Evolutionary conservation across 2,329 filamentous ascomycete species (phyloP).

Genomic region (Helotiales sp.): DNA sequence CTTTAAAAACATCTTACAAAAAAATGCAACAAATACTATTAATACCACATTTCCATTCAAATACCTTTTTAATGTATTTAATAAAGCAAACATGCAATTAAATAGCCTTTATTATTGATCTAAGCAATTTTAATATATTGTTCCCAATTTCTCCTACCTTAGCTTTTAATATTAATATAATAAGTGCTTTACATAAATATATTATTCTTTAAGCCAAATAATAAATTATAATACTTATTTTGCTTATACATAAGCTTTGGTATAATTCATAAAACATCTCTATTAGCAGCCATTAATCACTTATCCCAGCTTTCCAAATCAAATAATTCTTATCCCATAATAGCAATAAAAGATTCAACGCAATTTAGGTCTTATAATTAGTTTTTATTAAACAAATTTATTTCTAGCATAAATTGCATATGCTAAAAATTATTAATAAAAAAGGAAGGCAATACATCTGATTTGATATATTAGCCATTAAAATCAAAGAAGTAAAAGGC

Average conservation of each 20-base stretch:
- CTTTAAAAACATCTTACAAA: too few species aligned
- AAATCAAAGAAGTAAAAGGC: neutral
- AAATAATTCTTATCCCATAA: slow-evolving; percentile 6
- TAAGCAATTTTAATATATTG: too few species aligned
- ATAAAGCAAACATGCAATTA: too few species aligned
- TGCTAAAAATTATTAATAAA: too few species aligned
- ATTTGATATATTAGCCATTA: neutral
- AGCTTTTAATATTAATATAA: too few species aligned
- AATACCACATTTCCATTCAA: too few species aligned
- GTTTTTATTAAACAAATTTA: neutral
- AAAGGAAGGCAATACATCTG: neutral
- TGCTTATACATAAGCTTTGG: neutral
- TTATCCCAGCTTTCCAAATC: neutral
- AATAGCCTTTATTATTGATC: too few species aligned
- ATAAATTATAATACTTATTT: neutral
- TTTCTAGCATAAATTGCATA: neutral
- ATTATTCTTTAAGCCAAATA: too few species aligned
- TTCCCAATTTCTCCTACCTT: too few species aligned
- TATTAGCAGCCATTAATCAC: neutral
- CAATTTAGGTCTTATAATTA: slow-evolving; percentile 10
- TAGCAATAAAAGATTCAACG: slow-evolving; percentile 6
- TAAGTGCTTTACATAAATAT: too few species aligned
- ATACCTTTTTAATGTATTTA: too few species aligned
- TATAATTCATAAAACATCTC: neutral
- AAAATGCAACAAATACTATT: too few species aligned